Base-by-base conservation (phyloP, 2,329 filamentous ascomycete genomes). In the Xylogone sp. region DNA sequence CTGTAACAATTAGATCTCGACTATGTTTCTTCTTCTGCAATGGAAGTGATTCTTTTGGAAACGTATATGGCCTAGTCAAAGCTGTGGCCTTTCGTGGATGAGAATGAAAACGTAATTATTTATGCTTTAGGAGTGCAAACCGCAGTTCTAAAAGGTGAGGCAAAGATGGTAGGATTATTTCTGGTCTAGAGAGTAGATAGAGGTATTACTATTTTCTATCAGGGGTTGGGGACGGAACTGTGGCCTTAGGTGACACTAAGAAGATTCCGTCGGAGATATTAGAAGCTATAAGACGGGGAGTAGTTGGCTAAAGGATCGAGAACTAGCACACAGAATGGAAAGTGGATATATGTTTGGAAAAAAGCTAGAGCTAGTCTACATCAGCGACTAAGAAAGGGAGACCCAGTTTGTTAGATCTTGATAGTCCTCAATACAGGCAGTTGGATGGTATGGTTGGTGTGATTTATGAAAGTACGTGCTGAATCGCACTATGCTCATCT, bases 151-250 rank as follows among this genome's bases (percentile, higher is more conserved):
- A 68, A 66, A 47, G 71, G 74, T 12, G 66, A 71, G 55, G 70
- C 72, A 6, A 49, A 57, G 5, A 53, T 54, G 21, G 65, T 63
- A n/a, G 56, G 63, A 20, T 60, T 57, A 2, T 57, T 55, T 21
- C 51, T 61, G 3, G 65, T 62, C 12, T 59, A 69, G 62, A 58
- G 3, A 55, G 60, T 22, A n/a, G n/a, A n/a, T n/a, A n/a, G n/a
- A n/a, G n/a, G n/a, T n/a, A n/a, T n/a, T n/a, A n/a, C 2, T 75
- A 76, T 56, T 66, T 71, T 27, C 70, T 77, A 43, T 71, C 72
- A 2, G 64, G 74, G 12, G 67, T 68, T 0, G 69, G 68, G 1
- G 67, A 64, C 8, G 66, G 65, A 13, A 70, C 62, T 1, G 75
- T 70, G 16, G 66, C 77, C 27, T 56, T 77, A 7, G 74, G 75